Conservation (phyloP, 306 rosid species). For the Quercus cerris region DNA sequence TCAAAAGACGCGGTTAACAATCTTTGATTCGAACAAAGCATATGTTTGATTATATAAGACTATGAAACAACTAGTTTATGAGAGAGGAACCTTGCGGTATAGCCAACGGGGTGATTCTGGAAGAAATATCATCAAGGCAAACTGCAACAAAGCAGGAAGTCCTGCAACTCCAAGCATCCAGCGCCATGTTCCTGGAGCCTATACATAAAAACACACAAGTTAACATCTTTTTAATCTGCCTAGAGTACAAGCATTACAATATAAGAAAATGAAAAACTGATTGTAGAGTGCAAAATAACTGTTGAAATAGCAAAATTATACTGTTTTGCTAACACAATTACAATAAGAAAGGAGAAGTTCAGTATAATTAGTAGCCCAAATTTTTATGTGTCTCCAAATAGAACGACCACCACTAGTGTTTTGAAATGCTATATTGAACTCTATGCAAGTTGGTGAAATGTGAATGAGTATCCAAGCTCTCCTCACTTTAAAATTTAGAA, state of each 20-base stretch:
- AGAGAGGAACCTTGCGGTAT: conserved; percentile 43
- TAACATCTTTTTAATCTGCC: neutral
- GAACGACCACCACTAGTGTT: neutral
- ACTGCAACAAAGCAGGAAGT: conserved; percentile 47
- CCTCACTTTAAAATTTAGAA: neutral
- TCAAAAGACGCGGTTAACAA: neutral
- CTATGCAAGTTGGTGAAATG: neutral
- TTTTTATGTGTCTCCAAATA: neutral
- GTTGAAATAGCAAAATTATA: neutral
- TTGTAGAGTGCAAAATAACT: neutral
- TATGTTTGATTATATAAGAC: neutral
- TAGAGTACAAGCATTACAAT: neutral
- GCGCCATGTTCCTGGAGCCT: conserved; percentile 65
- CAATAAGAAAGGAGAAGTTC: neutral
- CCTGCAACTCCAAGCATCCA: conserved; percentile 81
- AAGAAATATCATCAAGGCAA: conserved; percentile 39
- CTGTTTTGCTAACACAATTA: neutral
- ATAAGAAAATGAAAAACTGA: neutral
- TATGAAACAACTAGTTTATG: neutral
- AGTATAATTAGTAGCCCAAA: neutral
- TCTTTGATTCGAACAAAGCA: neutral
- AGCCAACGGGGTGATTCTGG: conserved; percentile 79
- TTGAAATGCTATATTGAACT: neutral
- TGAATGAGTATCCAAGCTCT: neutral
- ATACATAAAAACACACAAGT: neutral